Evolutionary conservation across 305 asterid species (phyloP), one percentile per base, ranked within the genome.

Genomic region (Euphrasia arctica): DNA sequence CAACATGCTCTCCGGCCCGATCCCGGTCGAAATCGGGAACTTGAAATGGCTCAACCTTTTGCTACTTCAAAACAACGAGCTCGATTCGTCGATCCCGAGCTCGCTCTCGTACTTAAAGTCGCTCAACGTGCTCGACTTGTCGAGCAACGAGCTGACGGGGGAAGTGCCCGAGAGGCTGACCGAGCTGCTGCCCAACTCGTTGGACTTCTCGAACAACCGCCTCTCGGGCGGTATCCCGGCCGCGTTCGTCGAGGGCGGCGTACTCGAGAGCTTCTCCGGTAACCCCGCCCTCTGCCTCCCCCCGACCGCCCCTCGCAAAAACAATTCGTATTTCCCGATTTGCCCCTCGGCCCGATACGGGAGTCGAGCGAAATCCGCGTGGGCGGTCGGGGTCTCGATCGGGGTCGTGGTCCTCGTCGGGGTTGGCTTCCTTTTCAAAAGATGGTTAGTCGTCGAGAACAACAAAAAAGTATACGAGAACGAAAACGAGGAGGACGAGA

Each of bases 81-180:
- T 93, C 2, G 75, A 54, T 32, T 88, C 95, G 62, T 80, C 92
- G 1, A 90, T 90, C 60, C 99, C 99, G 0, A 77, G 74, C 7
- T 84, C 97, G 1, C 61, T 90, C 1, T 82, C 97, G 31, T 75
- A 74, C 0, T 72, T 93, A 2, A 72, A 72, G 28, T 80, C 82
- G 0, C 79, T 93, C 27, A 93, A 90, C 54, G 80, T 85, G 68
- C 99, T 93, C 63, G 99, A 93, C 68, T 71, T 93, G 12, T 93
- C 97, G 0, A 64, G 78, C 10, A 93, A 90, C 60, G 77, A 51
- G 11, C 58, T 93, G 36, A 79, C 72, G 0, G 98, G 98, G 10
- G 51, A 70, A 0, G 72, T 93, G 78, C 97, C 98, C 0, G 80
- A 76, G 47, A 74, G 71, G 14, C 79, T 93, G 1, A 45, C 69